Percentiles rank a stretch among this genome's conserved stretches.
phyloP scores from a whole-genome alignment of 352 stramenopile genomes.

The Globisporangium parvum region DNA sequence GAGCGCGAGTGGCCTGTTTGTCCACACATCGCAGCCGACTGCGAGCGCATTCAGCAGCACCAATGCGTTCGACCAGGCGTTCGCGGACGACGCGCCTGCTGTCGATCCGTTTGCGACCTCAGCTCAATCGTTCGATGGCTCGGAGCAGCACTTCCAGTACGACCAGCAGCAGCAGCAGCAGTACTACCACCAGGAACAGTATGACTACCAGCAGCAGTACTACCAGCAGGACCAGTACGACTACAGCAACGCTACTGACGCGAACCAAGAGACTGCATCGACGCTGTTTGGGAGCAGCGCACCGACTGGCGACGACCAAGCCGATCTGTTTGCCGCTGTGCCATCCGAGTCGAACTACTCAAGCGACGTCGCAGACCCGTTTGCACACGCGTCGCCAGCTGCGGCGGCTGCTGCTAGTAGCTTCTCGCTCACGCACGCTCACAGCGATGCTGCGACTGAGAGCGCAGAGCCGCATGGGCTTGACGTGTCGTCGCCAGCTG shows the following conservation, averaged over 20 bases:
- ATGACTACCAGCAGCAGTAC: neutral
- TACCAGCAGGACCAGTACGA: conserved; percentile 4
- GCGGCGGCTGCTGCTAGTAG: too few relatives aligned
- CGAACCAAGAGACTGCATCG: neutral
- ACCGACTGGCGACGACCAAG: neutral
- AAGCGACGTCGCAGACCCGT: conserved; percentile 10
- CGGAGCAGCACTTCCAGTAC: conserved; percentile 1
- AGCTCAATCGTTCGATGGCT: neutral
- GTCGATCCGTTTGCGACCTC: neutral
- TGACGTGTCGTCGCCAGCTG: neutral
- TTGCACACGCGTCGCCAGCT: neutral
- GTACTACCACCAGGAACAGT: neutral
- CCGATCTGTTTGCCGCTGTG: conserved; percentile 1
- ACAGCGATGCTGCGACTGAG: neutral
- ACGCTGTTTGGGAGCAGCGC: neutral
- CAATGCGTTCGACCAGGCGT: conserved; percentile 5
- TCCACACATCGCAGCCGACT: neutral
- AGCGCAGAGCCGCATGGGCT: neutral
- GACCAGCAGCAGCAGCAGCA: conserved; percentile 1
- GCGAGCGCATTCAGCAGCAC: conserved; percentile 3
- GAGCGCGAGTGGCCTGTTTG: conserved; percentile 3
- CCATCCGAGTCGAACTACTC: neutral
- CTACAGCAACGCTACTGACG: neutral
- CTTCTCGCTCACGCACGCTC: neutral
- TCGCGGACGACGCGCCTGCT: neutral